Evolutionary conservation across 148 eudicot genomes (phyloP).

Genomic region (Euryodendron excelsum): DNA sequence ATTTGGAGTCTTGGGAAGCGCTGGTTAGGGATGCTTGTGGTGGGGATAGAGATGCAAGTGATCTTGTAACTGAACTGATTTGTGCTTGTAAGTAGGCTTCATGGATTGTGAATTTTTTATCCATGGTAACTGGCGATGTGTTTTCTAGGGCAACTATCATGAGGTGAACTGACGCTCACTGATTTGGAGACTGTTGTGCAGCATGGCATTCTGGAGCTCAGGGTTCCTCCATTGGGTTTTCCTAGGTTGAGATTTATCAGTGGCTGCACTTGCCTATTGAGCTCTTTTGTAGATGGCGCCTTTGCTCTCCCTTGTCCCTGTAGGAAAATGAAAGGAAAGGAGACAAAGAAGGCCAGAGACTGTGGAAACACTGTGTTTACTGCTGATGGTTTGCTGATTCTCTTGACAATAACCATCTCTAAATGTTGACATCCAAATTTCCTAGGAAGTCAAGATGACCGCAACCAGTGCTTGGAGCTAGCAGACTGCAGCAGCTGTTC

Average conservation of each 20-base stretch:
- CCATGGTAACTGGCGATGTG: background rate
- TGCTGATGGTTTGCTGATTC: background rate
- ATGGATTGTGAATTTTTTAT: background rate
- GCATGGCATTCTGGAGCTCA: background rate
- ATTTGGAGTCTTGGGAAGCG: conserved; percentile 51
- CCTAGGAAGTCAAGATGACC: background rate
- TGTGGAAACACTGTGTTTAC: background rate
- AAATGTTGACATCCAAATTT: background rate
- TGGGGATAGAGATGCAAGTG: conserved; percentile 16
- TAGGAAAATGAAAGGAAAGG: background rate
- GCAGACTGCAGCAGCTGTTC: background rate
- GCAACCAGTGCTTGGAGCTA: background rate
- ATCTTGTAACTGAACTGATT: conserved; percentile 41
- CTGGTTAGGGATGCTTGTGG: conserved; percentile 45
- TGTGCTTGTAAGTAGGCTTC: conserved; percentile 14
- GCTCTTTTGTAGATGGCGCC: background rate
- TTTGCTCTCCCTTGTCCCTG: no score
- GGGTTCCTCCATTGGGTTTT: background rate
- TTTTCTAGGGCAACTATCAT: background rate
- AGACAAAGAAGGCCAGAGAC: no score
- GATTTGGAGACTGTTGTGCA: background rate
- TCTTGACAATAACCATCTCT: background rate
- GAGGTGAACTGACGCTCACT: background rate
- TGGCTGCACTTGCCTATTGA: background rate
- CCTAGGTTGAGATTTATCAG: background rate